Evolutionary conservation across 1,284 basidiomycete species (phyloP).

Genomic region (Trichosporon asahii): DNA sequence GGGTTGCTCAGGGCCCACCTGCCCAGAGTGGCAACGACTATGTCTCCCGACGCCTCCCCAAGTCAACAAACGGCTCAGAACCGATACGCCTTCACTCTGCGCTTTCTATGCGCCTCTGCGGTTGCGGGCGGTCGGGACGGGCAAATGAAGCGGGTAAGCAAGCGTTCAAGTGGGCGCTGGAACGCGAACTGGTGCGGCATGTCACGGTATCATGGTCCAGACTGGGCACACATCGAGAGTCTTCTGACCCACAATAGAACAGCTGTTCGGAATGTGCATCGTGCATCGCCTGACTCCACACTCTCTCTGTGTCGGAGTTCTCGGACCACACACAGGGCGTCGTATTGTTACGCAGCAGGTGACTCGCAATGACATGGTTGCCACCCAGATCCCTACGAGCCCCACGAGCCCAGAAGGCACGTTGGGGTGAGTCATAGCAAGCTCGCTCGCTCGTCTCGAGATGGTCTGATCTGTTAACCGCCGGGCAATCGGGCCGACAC

Average conservation of each 20-base stretch:
- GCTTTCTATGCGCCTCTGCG: too few species aligned
- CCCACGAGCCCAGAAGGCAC: background rate
- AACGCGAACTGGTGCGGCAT: background rate
- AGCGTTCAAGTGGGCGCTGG: background rate
- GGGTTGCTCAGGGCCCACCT: background rate
- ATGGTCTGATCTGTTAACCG: background rate
- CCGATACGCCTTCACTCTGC: too few species aligned
- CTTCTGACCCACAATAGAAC: background rate
- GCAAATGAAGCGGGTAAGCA: background rate
- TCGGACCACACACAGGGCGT: background rate
- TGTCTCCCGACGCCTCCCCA: too few species aligned
- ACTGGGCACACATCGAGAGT: background rate
- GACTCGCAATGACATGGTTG: background rate
- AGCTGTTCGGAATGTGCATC: background rate
- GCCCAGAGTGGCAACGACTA: background rate
- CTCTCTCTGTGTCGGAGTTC: background rate
- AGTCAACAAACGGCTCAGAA: too few species aligned
- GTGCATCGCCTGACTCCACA: background rate
- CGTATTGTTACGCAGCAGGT: background rate
- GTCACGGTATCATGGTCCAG: background rate
- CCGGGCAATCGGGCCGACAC: background rate
- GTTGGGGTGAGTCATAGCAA: background rate
- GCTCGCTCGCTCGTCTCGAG: background rate
- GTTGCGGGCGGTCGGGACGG: background rate
- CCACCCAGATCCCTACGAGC: background rate